These are phyloP conservation scores for Cercis canadensis DNA, from an alignment of 306 rosid genomes.

Conservation along the genomic window DNA sequence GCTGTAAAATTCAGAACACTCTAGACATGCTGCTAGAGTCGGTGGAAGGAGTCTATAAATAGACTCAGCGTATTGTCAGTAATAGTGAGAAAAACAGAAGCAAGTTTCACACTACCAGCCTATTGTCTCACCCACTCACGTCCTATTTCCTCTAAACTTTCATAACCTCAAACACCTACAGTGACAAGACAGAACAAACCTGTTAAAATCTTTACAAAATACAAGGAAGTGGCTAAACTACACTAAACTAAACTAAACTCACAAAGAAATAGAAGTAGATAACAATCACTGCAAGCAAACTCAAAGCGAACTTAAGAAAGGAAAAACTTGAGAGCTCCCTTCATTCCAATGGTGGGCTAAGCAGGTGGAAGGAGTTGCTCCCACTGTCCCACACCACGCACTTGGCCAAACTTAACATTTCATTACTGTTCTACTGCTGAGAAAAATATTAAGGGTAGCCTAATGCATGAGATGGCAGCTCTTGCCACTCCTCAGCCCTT, in stretches of 20 bases:
- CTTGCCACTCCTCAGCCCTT: conserved; percentile 68
- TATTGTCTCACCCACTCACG: no score
- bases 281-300: not conserved
- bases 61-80: no score
- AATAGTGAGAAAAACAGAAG: no score
- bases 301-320: not conserved
- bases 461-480: conserved; percentile 87
- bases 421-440: not conserved
- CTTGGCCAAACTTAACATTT: conserved; percentile 51
- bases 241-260: no score
- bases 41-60: no score
- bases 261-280: conserved; percentile 8
- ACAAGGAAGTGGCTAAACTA: not conserved
- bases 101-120: no score
- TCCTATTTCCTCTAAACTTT: no score
- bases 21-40: no score
- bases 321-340: conserved; percentile 66
- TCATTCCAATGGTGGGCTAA: conserved; percentile 74
- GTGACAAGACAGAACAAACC: conserved; percentile 38
- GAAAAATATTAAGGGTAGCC: conserved; percentile 58
- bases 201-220: conserved; percentile 9
- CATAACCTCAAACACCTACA: no score
- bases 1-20: no score
- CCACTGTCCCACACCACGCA: conserved; percentile 73
- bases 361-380: conserved; percentile 65